These are phyloP conservation scores for Dactylorhiza incarnata DNA, from an alignment of 106 monocot genomes.

Conservation along the genomic window DNA sequence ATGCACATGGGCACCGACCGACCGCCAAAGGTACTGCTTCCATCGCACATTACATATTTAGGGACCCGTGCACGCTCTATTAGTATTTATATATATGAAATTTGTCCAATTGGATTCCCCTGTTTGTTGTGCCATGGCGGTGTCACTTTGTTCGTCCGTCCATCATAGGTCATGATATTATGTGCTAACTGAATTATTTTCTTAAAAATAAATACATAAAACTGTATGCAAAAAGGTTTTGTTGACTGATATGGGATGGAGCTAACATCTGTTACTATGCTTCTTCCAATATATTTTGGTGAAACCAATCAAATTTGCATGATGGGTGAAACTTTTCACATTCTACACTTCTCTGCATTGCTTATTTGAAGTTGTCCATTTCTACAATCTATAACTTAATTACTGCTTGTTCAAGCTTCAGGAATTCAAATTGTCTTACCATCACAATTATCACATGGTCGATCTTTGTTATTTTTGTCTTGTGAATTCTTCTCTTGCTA, in stretches of 20 bases:
- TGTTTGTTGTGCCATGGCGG: no score
- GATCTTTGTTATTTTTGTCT: conserved; percentile 1
- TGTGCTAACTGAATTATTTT: no score
- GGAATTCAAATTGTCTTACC: neutral
- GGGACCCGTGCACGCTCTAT: no score
- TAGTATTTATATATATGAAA: no score
- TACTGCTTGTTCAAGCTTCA: neutral
- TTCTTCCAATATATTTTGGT: neutral
- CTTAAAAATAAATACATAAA: neutral
- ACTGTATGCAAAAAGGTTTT: neutral
- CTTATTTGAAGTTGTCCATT: neutral
- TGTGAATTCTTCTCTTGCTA: neutral
- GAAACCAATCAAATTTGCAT: neutral
- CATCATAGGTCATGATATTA: no score
- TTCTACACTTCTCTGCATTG: neutral
- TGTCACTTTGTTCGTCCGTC: no score
- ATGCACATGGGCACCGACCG: no score
- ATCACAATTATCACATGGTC: neutral
- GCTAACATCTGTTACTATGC: neutral
- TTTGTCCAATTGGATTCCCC: no score
- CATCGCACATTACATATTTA: no score
- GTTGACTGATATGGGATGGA: neutral
- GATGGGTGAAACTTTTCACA: neutral
- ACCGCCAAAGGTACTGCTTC: no score
- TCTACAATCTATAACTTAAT: neutral